A percentile compares a stretch with the other conserved stretches of the same genome.
Conservation (phyloP, 2,329 filamentous ascomycete genomes). For the Chaetomiaceae sp. region DNA sequence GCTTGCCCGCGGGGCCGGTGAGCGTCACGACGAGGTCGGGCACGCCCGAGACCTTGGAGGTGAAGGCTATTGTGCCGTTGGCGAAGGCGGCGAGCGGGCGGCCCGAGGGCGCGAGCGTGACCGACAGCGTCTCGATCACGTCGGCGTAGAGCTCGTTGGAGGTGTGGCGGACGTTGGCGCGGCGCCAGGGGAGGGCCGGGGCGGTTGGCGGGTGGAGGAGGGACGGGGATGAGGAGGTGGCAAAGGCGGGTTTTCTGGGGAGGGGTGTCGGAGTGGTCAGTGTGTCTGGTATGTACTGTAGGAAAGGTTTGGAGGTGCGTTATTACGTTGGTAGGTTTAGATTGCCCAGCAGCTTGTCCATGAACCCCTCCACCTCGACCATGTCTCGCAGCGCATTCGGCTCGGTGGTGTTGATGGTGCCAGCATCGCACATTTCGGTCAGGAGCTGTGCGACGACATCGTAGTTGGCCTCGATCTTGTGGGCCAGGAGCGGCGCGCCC, state of each 20-base stretch:
- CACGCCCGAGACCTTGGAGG: slow-evolving; percentile 87
- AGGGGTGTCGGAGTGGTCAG: background rate
- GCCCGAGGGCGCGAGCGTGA: slow-evolving; percentile 87
- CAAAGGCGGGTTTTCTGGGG: slow-evolving; percentile 17
- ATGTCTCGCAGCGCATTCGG: slow-evolving; percentile 87
- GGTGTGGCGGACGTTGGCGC: slow-evolving; percentile 88
- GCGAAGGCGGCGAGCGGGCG: slow-evolving; percentile 81
- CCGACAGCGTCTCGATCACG: slow-evolving; percentile 81
- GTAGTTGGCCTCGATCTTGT: slow-evolving; percentile 84
- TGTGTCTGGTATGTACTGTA: background rate
- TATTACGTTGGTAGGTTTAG: slow-evolving; percentile 79
- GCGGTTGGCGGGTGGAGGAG: slow-evolving; percentile 42
- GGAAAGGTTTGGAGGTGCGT: background rate
- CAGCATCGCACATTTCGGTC: slow-evolving; percentile 94
- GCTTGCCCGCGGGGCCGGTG: slow-evolving; percentile 74
- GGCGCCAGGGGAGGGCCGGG: slow-evolving; percentile 74
- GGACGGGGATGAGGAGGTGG: slow-evolving; percentile 31
- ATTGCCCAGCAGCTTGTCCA: slow-evolving; percentile 83
- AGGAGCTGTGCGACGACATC: slow-evolving; percentile 91
- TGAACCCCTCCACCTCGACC: slow-evolving; percentile 84
- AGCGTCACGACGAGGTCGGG: slow-evolving; percentile 83
- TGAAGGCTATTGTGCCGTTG: slow-evolving; percentile 91
- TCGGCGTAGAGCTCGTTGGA: slow-evolving; percentile 98
- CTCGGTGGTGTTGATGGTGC: slow-evolving; percentile 84
- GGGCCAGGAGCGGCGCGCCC: slow-evolving; percentile 76